Conservation (phyloP, 192 early-diverging fungal genomes). For the Mortierella claussenii region DNA sequence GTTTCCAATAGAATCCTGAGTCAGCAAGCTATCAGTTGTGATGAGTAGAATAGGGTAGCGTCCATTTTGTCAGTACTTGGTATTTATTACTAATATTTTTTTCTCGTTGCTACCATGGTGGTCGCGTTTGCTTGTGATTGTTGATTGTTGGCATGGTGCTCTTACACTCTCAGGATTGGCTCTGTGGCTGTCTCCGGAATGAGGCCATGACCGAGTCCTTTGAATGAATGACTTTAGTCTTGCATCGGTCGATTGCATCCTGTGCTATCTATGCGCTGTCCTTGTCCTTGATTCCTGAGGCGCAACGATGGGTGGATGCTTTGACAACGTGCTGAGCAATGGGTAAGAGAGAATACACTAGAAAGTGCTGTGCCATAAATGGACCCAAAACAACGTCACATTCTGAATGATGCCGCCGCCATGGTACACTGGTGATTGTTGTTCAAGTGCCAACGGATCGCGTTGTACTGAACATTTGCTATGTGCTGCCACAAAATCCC, state of each 20-base stretch:
- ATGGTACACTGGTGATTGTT: no score
- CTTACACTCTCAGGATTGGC: slow-evolving; percentile 23
- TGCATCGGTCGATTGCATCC: slow-evolving; percentile 35
- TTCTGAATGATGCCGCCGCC: no score
- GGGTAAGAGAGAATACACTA: no score
- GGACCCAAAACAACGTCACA: no score
- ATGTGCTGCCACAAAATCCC: no score
- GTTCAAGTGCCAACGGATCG: no score
- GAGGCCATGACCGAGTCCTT: slow-evolving; percentile 24
- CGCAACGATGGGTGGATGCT: background rate
- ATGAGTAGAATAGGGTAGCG: background rate
- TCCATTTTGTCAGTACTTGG: background rate
- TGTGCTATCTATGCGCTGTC: slow-evolving; percentile 7
- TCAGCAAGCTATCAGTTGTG: slow-evolving; percentile 27
- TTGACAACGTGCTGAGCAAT: no score
- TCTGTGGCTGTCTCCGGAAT: background rate
- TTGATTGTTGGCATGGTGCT: background rate
- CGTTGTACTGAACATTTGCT: no score
- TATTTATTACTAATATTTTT: background rate
- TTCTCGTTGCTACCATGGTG: background rate
- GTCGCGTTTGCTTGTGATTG: background rate
- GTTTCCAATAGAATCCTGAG: slow-evolving; percentile 52
- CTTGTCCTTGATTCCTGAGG: background rate
- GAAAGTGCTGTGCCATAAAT: background rate
- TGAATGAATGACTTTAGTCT: slow-evolving; percentile 34